These are phyloP conservation scores for Beta lomatogona DNA, from an alignment of 179 eudicot genomes.

Conservation along the genomic window DNA sequence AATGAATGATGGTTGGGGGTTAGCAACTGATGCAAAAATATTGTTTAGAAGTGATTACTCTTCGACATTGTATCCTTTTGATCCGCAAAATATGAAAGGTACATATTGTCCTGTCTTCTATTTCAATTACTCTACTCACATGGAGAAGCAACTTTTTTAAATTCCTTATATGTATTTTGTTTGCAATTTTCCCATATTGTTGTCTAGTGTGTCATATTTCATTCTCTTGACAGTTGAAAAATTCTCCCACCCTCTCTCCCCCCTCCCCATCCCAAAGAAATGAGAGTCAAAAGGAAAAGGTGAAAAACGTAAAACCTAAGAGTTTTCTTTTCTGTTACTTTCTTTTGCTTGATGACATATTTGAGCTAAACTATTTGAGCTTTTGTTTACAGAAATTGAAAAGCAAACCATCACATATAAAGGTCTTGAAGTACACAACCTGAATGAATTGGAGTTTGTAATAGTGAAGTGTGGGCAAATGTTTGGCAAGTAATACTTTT, in stretches of 20 bases:
- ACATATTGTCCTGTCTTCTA: not conserved
- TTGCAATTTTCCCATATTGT: constrained; percentile 5
- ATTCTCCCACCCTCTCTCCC: not conserved
- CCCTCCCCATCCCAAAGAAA: not conserved
- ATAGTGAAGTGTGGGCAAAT: constrained; percentile 98
- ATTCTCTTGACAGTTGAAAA: not conserved
- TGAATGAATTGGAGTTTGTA: constrained; percentile 88
- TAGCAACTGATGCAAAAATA: constrained; percentile 88
- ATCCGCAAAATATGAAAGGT: constrained; percentile 83
- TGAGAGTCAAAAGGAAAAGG: too few species aligned
- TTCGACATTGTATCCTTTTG: constrained; percentile 73
- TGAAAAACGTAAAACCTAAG: not conserved
- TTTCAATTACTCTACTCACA: not conserved
- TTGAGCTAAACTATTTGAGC: not conserved
- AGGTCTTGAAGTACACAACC: constrained; percentile 66
- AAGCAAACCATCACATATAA: constrained; percentile 61
- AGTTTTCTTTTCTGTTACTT: not conserved
- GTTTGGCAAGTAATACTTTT: constrained; percentile 60
- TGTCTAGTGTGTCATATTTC: not conserved
- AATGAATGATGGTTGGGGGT: constrained; percentile 96
- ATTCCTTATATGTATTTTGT: not conserved
- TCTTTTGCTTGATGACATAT: not conserved
- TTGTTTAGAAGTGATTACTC: constrained; percentile 90
- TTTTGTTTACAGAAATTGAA: constrained; percentile 52
- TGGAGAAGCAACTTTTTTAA: not conserved